Conservation (phyloP, 805 yeast species). For the Zygotorulaspora danielsina region DNA sequence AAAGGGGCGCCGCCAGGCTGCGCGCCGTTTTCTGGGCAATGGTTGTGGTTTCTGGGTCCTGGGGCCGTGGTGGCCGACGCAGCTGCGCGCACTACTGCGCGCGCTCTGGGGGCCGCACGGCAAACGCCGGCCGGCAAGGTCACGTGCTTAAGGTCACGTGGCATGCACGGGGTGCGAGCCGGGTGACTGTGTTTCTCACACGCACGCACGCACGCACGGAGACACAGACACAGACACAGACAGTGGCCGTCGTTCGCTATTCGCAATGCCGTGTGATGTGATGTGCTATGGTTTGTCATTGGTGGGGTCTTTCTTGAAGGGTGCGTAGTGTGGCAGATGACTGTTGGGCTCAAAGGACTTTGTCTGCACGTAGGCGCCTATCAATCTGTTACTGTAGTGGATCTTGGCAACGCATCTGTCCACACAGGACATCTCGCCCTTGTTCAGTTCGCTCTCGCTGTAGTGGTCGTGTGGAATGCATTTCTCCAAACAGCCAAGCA, state of each 20-base stretch:
- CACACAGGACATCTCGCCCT: constrained; percentile 78
- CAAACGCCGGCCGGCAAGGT: too few relatives aligned
- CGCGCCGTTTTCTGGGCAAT: not conserved
- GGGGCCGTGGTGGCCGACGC: not conserved
- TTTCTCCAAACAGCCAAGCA: constrained; percentile 61
- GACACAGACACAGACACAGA: too few relatives aligned
- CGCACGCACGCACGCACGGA: too few relatives aligned
- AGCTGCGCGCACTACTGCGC: too few relatives aligned
- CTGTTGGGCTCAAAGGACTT: constrained; percentile 45
- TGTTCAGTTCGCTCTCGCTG: constrained; percentile 77
- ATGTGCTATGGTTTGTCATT: too few relatives aligned
- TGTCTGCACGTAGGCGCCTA: constrained; percentile 51
- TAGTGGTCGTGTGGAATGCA: constrained; percentile 77
- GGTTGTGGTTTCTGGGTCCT: not conserved
- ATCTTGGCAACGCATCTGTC: constrained; percentile 86
- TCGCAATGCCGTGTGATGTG: too few relatives aligned
- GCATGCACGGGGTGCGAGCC: too few relatives aligned
- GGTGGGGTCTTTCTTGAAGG: constrained; percentile 11
- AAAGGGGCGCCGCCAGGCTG: constrained; percentile 1
- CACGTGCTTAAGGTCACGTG: too few relatives aligned
- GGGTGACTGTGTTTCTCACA: too few relatives aligned
- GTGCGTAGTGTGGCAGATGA: constrained; percentile 38
- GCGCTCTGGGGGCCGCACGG: too few relatives aligned
- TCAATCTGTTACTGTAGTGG: constrained; percentile 61
- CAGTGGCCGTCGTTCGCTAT: too few relatives aligned